Conservation (phyloP, 306 rosid genomes). For the Prunus armeniaca region DNA sequence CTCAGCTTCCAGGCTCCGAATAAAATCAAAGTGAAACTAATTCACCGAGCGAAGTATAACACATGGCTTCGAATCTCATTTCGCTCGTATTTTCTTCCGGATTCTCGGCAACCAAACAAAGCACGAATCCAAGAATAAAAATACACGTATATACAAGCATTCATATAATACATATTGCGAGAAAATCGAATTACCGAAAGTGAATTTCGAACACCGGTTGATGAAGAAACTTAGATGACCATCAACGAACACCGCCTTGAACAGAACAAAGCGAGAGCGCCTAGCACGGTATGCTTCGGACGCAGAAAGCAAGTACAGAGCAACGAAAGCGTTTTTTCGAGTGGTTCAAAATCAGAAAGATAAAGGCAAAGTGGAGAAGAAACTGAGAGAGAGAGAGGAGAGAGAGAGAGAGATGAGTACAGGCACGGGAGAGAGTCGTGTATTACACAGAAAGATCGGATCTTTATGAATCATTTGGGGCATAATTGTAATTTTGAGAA, state of each 20-base stretch:
- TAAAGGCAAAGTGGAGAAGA: neutral
- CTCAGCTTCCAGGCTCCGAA: neutral
- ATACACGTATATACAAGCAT: neutral
- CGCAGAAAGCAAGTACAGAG: neutral
- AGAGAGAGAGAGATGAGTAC: neutral
- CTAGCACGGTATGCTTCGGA: neutral
- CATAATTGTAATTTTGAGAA: neutral
- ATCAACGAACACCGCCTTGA: conserved; percentile 30
- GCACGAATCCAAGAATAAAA: neutral
- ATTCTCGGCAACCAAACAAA: conserved; percentile 25
- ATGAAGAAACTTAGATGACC: conserved; percentile 28
- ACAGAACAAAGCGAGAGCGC: neutral
- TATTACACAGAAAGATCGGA: conserved; percentile 7
- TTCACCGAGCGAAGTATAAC: neutral
- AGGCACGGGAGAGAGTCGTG: neutral
- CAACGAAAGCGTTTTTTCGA: neutral
- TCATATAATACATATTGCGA: neutral
- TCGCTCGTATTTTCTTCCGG: neutral
- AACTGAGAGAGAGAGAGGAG: neutral
- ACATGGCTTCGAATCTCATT: neutral
- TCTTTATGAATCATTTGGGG: neutral
- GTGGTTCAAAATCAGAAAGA: neutral
- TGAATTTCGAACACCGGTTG: neutral
- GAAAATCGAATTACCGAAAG: conserved; percentile 11
- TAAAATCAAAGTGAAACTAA: neutral